Evolutionary conservation across 192 early-diverging fungal genomes (phyloP).

Genomic region (Podila verticillata): DNA sequence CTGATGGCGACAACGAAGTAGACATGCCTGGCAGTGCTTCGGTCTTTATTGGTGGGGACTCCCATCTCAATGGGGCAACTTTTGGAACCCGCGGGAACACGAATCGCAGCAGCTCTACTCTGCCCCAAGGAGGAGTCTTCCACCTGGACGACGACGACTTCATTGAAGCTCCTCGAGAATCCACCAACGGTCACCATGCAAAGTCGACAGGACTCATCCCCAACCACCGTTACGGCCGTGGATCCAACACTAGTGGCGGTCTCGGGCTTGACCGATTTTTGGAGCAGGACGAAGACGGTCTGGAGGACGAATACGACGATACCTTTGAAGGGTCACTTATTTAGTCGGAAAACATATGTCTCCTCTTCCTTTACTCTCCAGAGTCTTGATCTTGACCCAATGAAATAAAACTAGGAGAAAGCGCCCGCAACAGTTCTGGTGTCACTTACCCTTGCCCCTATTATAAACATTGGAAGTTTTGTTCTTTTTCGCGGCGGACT

Average conservation of each 20-base stretch:
- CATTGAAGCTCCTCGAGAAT: neutral
- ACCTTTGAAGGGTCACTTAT: neutral
- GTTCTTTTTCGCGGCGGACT: too few species aligned
- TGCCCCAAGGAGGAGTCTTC: slow-evolving; percentile 43
- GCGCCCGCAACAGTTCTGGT: too few species aligned
- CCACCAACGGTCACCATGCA: neutral
- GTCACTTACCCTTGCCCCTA: too few species aligned
- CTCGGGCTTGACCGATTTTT: slow-evolving; percentile 5
- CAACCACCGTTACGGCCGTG: slow-evolving; percentile 4
- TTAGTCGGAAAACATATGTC: neutral
- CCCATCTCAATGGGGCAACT: neutral
- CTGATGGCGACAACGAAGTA: slow-evolving; percentile 69
- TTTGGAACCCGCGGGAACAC: neutral
- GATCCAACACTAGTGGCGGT: neutral
- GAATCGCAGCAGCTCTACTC: slow-evolving; percentile 7
- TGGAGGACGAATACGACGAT: slow-evolving; percentile 24
- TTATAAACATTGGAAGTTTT: too few species aligned
- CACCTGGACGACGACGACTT: slow-evolving; percentile 37
- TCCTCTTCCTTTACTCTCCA: neutral
- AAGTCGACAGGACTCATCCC: slow-evolving; percentile 6
- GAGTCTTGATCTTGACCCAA: too few species aligned
- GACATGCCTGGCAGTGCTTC: slow-evolving; percentile 53
- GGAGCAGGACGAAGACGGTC: slow-evolving; percentile 18
- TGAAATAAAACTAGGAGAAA: too few species aligned
- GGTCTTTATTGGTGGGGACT: slow-evolving; percentile 17